A percentile compares a stretch with the other conserved stretches of the same genome.
phyloP scores from a whole-genome alignment of 23 red algal genomes.

The Gracilaria vermiculophylla region DNA sequence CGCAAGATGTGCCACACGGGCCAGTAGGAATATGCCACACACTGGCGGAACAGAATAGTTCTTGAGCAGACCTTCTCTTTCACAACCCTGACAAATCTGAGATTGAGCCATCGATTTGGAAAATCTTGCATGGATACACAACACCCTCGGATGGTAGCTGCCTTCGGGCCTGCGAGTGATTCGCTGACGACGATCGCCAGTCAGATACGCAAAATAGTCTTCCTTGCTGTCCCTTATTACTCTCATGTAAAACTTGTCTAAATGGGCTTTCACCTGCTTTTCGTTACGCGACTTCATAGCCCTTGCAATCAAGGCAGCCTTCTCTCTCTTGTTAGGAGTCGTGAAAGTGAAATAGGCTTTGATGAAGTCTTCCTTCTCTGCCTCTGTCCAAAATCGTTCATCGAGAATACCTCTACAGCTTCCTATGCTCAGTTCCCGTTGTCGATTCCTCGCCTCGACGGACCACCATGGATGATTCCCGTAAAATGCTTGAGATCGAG shows the following conservation, averaged over 20 bases:
- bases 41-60: background rate
- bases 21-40: background rate
- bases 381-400: background rate
- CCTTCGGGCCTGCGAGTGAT: background rate
- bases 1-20: background rate
- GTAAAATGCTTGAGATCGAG: too few relatives aligned
- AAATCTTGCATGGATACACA: background rate
- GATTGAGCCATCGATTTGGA: background rate
- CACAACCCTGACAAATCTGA: background rate
- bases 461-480: too few relatives aligned
- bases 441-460: too few relatives aligned
- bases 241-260: slow-evolving; percentile 8
- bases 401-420: too few relatives aligned
- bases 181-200: background rate
- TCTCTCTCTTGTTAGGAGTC: background rate
- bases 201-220: background rate
- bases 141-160: background rate
- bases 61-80: slow-evolving; percentile 6
- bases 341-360: background rate
- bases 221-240: background rate
- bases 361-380: background rate
- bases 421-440: too few relatives aligned
- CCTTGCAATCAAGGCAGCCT: background rate
- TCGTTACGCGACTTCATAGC: background rate
- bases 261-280: slow-evolving; percentile 3